Conservation (phyloP, 2,329 filamentous ascomycete species). For the Talaromyces sp. region DNA sequence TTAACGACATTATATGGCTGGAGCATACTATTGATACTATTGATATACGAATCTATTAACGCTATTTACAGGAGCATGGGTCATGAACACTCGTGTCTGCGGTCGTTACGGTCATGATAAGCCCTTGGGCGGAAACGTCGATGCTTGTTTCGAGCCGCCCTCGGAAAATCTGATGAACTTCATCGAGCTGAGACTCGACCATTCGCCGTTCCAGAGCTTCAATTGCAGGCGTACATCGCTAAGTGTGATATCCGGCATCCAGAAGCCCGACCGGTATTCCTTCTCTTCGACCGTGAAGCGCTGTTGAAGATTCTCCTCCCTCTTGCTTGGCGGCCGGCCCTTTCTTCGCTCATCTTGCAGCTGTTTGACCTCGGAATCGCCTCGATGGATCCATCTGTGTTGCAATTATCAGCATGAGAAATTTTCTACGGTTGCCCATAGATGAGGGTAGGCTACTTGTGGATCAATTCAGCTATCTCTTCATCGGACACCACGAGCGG, state of each 20-base stretch:
- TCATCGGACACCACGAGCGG: conserved; percentile 31
- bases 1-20: background rate
- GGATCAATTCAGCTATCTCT: conserved; percentile 47
- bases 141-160: conserved; percentile 59
- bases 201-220: conserved; percentile 73
- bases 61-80: conserved; percentile 7
- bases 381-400: conserved; percentile 31
- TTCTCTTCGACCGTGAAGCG: conserved; percentile 65
- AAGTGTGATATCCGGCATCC: conserved; percentile 68
- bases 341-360: conserved; percentile 61
- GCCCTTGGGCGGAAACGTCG: conserved; percentile 70
- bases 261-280: conserved; percentile 79
- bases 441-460: conserved; percentile 43
- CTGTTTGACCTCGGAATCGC: conserved; percentile 31
- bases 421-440: background rate
- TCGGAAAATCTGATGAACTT: conserved; percentile 70
- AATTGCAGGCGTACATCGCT: conserved; percentile 60
- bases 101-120: conserved; percentile 32
- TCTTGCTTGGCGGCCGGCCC: conserved; percentile 70
- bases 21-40: background rate
- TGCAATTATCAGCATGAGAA: background rate
- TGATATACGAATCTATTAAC: background rate
- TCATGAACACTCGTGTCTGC: conserved; percentile 5
- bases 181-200: conserved; percentile 70
- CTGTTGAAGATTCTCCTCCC: conserved; percentile 70